These are phyloP conservation scores for Kondoa subrosea DNA, from an alignment of 768 basidiomycete genomes.

Conservation along the genomic window DNA sequence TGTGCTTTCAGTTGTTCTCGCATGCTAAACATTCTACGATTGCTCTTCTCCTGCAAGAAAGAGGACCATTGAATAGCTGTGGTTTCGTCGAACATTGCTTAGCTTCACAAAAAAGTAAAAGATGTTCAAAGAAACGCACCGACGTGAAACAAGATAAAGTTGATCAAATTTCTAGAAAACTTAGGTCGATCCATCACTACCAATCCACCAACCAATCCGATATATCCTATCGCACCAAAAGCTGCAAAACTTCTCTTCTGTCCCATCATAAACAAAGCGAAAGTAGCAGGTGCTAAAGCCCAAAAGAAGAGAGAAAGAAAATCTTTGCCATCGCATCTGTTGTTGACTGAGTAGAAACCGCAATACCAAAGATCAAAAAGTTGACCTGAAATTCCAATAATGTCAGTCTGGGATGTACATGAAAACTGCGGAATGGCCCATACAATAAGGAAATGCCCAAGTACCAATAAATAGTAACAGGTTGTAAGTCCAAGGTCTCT, in stretches of 20 bases:
- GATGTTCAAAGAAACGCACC: neutral
- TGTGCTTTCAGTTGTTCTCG: slow-evolving; percentile 57
- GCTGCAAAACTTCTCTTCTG: neutral
- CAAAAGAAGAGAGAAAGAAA: slow-evolving; percentile 1
- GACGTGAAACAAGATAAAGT: slow-evolving; percentile 7
- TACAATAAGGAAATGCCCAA: neutral
- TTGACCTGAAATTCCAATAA: neutral
- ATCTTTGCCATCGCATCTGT: neutral
- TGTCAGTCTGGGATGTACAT: no score
- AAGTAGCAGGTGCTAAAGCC: neutral
- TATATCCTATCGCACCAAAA: neutral
- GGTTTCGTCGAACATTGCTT: neutral
- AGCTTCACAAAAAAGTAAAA: neutral
- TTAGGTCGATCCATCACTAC: neutral
- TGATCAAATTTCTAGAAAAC: slow-evolving; percentile 3
- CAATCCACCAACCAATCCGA: neutral
- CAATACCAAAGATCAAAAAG: neutral
- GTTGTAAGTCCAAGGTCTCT: neutral
- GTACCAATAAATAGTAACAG: neutral
- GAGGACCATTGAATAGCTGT: slow-evolving; percentile 1
- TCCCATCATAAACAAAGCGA: slow-evolving; percentile 1
- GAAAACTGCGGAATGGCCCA: neutral
- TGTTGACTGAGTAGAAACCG: neutral
- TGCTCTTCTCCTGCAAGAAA: neutral
- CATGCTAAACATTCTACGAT: neutral